A percentile compares a stretch with the other conserved stretches of the same genome.
Conservation (phyloP, 2,329 filamentous ascomycete species). For the Sclerotinia sclerotiorum region DNA sequence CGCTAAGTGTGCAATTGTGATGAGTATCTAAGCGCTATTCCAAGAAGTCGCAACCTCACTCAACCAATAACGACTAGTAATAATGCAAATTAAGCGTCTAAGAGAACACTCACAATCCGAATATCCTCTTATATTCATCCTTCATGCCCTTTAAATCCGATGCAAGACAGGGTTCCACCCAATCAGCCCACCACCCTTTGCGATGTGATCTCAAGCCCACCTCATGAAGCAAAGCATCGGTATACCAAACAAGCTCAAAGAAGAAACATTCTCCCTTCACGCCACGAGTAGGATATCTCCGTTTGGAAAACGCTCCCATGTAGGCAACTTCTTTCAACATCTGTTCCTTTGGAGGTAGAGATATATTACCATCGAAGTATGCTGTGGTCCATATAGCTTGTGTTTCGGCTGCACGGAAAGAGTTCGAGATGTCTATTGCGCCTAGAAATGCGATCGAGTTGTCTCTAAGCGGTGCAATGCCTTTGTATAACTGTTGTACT, state of each 20-base stretch:
- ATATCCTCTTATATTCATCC: conserved; percentile 22
- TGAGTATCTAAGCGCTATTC: no score
- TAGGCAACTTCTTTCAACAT: conserved; percentile 17
- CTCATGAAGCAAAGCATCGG: conserved; percentile 18
- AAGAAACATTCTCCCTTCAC: conserved; percentile 11
- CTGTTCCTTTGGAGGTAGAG: conserved; percentile 16
- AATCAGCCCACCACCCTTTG: conserved; percentile 20
- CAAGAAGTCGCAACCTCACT: no score
- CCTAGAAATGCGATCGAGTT: conserved; percentile 22
- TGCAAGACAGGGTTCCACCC: conserved; percentile 12
- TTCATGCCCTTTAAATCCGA: conserved; percentile 7
- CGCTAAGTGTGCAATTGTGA: not conserved
- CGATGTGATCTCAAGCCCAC: conserved; percentile 18
- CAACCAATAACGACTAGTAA: not conserved
- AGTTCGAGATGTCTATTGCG: conserved; percentile 21
- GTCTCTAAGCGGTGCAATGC: conserved; percentile 22
- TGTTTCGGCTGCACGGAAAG: conserved; percentile 20
- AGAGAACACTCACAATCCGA: not conserved
- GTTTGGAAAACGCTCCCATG: conserved; percentile 19
- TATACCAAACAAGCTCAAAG: conserved; percentile 22
- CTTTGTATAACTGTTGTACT: conserved; percentile 25
- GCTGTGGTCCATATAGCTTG: conserved; percentile 27
- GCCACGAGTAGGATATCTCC: conserved; percentile 21
- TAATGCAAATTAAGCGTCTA: not conserved
- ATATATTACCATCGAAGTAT: conserved; percentile 23